Conservation (phyloP, 1,284 basidiomycete genomes). For the Puccinia brachypodii region DNA sequence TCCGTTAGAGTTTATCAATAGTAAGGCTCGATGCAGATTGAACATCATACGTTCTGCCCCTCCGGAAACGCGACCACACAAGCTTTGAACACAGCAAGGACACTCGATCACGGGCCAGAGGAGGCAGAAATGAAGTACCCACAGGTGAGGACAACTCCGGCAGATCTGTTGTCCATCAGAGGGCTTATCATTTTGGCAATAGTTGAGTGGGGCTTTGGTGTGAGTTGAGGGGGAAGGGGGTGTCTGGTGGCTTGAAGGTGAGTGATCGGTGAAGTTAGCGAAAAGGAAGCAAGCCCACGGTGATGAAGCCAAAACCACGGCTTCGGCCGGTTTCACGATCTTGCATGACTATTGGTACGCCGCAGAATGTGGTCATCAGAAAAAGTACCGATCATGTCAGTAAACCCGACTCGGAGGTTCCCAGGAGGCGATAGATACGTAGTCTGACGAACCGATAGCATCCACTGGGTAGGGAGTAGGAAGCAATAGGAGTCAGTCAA, state of each 20-base stretch:
- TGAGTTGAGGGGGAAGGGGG: not conserved
- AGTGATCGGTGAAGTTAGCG: not conserved
- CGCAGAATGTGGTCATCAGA: conserved; percentile 19
- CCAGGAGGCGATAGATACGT: not conserved
- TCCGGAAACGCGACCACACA: conserved; percentile 42
- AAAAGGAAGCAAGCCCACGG: conserved; percentile 36
- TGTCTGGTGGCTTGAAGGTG: not conserved
- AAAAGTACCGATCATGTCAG: not conserved
- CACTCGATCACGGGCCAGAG: conserved; percentile 21
- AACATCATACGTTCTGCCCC: not conserved
- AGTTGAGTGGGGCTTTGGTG: not conserved
- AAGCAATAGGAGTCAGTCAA: not conserved
- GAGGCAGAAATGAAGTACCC: conserved; percentile 26
- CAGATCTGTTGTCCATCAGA: not conserved
- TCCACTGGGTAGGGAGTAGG: not conserved
- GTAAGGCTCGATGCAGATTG: not conserved
- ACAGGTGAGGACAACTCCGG: conserved; percentile 8
- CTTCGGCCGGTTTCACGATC: conserved; percentile 95
- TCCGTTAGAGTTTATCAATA: not conserved
- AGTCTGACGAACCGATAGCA: conserved; percentile 23
- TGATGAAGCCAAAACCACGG: conserved; percentile 91
- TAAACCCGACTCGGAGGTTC: not conserved
- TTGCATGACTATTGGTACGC: conserved; percentile 71
- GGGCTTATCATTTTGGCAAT: not conserved
- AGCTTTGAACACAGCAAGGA: conserved; percentile 41